Conservation (phyloP, 2,329 filamentous ascomycete species). For the Diaporthe citri region DNA sequence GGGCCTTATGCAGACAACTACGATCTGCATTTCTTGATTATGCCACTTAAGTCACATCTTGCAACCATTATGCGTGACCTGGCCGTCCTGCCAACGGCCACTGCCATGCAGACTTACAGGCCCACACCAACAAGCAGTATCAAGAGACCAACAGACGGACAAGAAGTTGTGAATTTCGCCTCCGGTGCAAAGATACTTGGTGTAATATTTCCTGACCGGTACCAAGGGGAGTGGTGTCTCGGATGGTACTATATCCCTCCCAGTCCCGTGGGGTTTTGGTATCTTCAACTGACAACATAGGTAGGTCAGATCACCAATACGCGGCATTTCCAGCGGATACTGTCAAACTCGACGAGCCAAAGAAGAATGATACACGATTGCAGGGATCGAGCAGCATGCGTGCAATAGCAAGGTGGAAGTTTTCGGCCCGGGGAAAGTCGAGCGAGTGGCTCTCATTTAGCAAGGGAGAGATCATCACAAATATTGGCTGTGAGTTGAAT, state of each 20-base stretch:
- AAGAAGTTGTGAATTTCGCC: slow-evolving; percentile 45
- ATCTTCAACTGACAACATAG: background rate
- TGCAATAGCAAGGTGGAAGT: slow-evolving; percentile 66
- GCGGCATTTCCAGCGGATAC: slow-evolving; percentile 63
- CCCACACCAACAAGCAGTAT: slow-evolving; percentile 17
- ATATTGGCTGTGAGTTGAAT: slow-evolving; percentile 66
- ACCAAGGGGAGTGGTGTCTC: slow-evolving; percentile 67
- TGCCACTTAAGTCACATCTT: slow-evolving; percentile 57
- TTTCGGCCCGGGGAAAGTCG: slow-evolving; percentile 55
- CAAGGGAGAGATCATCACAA: slow-evolving; percentile 74
- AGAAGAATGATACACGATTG: slow-evolving; percentile 58
- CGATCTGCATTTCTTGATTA: slow-evolving; percentile 62
- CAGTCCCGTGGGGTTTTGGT: background rate
- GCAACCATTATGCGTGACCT: slow-evolving; percentile 57
- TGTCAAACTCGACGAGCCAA: slow-evolving; percentile 61
- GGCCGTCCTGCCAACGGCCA: slow-evolving; percentile 57
- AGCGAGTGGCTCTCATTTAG: slow-evolving; percentile 70
- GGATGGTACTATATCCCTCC: slow-evolving; percentile 55
- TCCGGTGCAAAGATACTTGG: slow-evolving; percentile 63
- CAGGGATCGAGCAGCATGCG: slow-evolving; percentile 59
- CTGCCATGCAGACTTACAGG: slow-evolving; percentile 56
- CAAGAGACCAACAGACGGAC: slow-evolving; percentile 19
- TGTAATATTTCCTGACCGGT: slow-evolving; percentile 63
- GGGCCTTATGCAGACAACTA: slow-evolving; percentile 62
- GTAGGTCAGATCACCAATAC: slow-evolving; percentile 59